Percentiles rank a stretch among this genome's conserved stretches.
Evolutionary conservation across 345 rosid species (phyloP).

Genomic region (Atalantia buxifolia): DNA sequence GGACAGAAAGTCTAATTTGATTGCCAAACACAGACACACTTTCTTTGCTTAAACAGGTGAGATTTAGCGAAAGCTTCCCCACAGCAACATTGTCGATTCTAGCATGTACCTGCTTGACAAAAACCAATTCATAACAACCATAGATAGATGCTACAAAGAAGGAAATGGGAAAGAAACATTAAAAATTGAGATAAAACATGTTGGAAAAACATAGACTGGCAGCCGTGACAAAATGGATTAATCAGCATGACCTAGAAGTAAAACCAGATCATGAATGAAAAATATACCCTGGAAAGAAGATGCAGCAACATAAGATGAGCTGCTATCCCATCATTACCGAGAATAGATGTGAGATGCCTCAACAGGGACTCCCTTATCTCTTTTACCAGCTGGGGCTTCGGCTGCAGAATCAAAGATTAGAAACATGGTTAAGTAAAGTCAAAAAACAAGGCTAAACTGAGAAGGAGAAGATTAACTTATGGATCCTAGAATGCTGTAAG

Average conservation of each 20-base stretch:
- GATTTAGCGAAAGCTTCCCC: constrained; percentile 84
- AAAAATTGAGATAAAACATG: not conserved
- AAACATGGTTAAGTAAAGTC: not conserved
- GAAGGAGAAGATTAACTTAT: not conserved
- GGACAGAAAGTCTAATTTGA: constrained; percentile 39
- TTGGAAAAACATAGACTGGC: not conserved
- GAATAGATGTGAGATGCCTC: constrained; percentile 61
- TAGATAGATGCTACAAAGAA: not conserved
- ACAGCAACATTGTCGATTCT: constrained; percentile 80
- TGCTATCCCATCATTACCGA: constrained; percentile 78
- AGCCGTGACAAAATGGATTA: not conserved
- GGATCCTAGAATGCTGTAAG: not conserved
- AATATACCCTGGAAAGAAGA: constrained; percentile 69
- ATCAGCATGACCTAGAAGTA: not conserved
- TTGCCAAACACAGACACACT: constrained; percentile 58
- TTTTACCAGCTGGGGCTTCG: constrained; percentile 50
- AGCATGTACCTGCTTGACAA: constrained; percentile 58
- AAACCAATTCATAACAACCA: not conserved
- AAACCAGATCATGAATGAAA: constrained; percentile 2
- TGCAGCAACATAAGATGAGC: constrained; percentile 72
- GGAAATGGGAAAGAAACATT: not conserved
- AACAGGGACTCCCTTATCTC: constrained; percentile 61
- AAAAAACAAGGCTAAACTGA: not conserved
- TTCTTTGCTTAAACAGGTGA: constrained; percentile 63
- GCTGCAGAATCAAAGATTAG: constrained; percentile 35